Conservation (phyloP, 345 rosid species). For the Triadica sebifera region DNA sequence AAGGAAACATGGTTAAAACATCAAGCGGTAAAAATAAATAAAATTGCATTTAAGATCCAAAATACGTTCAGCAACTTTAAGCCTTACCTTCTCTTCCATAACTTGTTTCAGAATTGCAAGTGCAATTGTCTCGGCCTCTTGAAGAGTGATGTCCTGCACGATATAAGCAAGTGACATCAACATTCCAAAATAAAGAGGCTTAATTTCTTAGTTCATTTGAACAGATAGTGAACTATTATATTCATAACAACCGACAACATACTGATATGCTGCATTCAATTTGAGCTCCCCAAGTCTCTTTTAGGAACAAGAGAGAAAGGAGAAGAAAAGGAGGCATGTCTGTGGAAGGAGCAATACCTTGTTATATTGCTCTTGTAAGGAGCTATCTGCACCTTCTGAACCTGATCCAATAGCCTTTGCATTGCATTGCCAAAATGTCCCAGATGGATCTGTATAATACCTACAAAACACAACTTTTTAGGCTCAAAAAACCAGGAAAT, state of each 20-base stretch:
- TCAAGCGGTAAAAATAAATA: neutral
- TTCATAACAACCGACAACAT: neutral
- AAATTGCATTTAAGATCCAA: neutral
- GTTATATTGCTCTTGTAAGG: slow-evolving; percentile 94
- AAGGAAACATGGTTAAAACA: neutral
- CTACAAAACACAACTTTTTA: slow-evolving; percentile 27
- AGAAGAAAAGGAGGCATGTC: neutral
- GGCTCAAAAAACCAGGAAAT: neutral
- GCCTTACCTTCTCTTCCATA: slow-evolving; percentile 89
- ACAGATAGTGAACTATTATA: neutral
- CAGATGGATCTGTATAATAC: slow-evolving; percentile 94
- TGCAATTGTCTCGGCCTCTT: slow-evolving; percentile 87
- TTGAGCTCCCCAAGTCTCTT: neutral
- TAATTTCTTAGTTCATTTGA: neutral
- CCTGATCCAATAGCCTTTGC: slow-evolving; percentile 99
- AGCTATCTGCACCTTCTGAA: slow-evolving; percentile 98
- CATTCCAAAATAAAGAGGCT: neutral
- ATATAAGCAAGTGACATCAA: neutral
- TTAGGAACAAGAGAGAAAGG: neutral
- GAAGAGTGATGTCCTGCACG: slow-evolving; percentile 70
- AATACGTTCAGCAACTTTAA: neutral
- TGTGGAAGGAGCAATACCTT: slow-evolving; percentile 42
- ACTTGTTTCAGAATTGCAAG: slow-evolving; percentile 94
- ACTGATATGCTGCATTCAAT: neutral
- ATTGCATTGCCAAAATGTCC: slow-evolving; percentile 99